phyloP scores from a whole-genome alignment of 2,329 filamentous ascomycete genomes.

The Thielaviopsis euricoi region DNA sequence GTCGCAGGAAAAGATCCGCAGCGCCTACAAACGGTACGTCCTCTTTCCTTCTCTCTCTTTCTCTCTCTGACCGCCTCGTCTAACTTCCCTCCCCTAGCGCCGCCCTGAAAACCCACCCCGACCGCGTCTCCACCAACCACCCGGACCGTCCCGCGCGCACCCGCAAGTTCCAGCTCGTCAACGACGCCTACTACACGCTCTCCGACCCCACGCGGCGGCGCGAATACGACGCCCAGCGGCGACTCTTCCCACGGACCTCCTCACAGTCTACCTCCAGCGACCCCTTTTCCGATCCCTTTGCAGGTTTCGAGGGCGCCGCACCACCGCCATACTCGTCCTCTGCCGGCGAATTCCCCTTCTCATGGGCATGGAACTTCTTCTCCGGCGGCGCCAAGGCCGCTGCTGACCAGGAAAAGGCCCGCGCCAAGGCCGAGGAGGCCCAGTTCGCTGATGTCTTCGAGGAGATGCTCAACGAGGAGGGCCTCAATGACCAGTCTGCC shows the following conservation, averaged over 20 bases:
- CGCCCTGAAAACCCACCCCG: constrained; percentile 83
- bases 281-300: constrained; percentile 25
- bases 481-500: constrained; percentile 52
- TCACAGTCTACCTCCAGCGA: constrained; percentile 11
- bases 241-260: constrained; percentile 17
- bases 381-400: constrained; percentile 19
- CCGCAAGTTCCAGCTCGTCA: constrained; percentile 77
- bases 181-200: constrained; percentile 85
- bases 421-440: constrained; percentile 45
- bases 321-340: neutral
- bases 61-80: neutral
- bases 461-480: constrained; percentile 76
- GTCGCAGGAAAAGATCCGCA: constrained; percentile 67
- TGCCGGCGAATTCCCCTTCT: constrained; percentile 38
- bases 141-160: constrained; percentile 71
- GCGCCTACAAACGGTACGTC: constrained; percentile 75
- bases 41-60: neutral
- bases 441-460: constrained; percentile 85
- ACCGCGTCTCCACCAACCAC: constrained; percentile 70
- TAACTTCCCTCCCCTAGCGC: constrained; percentile 36
- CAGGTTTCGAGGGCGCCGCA: constrained; percentile 24
- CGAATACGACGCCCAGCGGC: constrained; percentile 63
- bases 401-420: constrained; percentile 23
- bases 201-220: constrained; percentile 60
- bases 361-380: constrained; percentile 60